Base-by-base conservation (phyloP, 2,329 filamentous ascomycete species). In the Chaetomiaceae sp. region DNA sequence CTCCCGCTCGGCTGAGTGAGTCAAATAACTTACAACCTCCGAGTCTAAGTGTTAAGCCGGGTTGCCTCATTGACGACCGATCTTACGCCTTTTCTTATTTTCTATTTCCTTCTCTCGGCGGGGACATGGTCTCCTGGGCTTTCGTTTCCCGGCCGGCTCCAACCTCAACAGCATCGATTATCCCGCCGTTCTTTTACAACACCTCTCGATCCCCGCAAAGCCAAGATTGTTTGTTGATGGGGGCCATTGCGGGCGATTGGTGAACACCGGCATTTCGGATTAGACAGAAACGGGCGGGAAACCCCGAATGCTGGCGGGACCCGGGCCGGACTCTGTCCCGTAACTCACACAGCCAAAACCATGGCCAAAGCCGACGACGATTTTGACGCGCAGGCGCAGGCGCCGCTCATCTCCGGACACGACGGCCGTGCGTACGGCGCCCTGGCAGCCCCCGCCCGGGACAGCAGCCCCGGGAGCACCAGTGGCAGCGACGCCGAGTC, bases 401-500 rank as follows among this genome's bases (percentile, higher is more conserved):
- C 44, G 6, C 41, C 44, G 21, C 45, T 54, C 39, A 44, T 44
- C 17, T 35, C 44, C 25, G 34, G 27, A 9, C 38, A 19, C 10
- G 44, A 37, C 23, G 25, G 16, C 19, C 16, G 19, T 19, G 51
- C 47, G 16, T 56, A 57, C 40, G 58, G 54, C 57, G 39, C 46
- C 7, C 21, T 48, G 20, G n/a, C 49, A 5, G n/a, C 25, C 2
- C 9, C 23, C 10, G 21, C 1, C 19, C 14, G 23, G 23, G 30
- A 14, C 5, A 39, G 10, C 7, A 35, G 48, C 21, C 33, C 33
- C n/a, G 33, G 21, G 3, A 33, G 13, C 31, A 6, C 31, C 13
- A 42, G 20, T 30, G 46, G 27, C 8, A 21, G 19, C 37, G 48
- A 52, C 27, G 14, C 20, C 21, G 51, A 44, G 9, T 42, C 50